Base-by-base conservation (phyloP, 2,329 filamentous ascomycete species). In the Fusarium sp. region DNA sequence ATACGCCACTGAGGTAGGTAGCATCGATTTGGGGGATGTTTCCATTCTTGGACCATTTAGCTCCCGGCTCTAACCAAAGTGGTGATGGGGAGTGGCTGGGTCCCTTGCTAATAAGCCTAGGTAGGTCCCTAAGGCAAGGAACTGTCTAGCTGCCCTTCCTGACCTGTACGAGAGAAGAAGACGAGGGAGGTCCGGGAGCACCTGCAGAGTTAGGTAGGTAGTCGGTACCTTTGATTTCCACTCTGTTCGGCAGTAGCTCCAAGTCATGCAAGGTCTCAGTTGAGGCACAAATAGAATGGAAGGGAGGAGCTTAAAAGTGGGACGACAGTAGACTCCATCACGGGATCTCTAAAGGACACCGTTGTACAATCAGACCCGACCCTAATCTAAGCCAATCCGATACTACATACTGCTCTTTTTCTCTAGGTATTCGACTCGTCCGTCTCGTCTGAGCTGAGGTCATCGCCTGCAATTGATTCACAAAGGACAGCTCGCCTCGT, bases 271-370 rank as follows among this genome's bases (percentile, higher is more conserved):
- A 51, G 28, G 50, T 41, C 38, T 41, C 35, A 39, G 44, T 55
- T 32, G 32, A 42, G 45, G 41, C 42, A 51, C 44, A 66, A 66
- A 62, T 70, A 60, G 61, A 58, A 66, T 45, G 44, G 50, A 50
- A 60, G 63, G 59, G 32, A 65, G 44, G 66, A 70, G 73, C 56
- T 70, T 63, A 78, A 79, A 78, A 79, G 73, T 79, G 76, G 77
- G 72, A 63, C 74, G 50, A 55, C 63, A 65, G 72, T 59, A 64
- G 75, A 72, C 74, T 79, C 68, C 75, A 79, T 80, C 79, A 81
- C 80, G 80, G 80, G 80, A 81, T 80, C 77, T 79, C 70, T 74
- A 82, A 82, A 83, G 81, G 81, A 83, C 81, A 83, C 80, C 81
- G 80, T 82, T 81, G 79, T 80, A 73, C 56, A 70, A 76, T 77